Conservation (phyloP, 768 basidiomycete species). For the Tylopilus cervinicoccineus region DNA sequence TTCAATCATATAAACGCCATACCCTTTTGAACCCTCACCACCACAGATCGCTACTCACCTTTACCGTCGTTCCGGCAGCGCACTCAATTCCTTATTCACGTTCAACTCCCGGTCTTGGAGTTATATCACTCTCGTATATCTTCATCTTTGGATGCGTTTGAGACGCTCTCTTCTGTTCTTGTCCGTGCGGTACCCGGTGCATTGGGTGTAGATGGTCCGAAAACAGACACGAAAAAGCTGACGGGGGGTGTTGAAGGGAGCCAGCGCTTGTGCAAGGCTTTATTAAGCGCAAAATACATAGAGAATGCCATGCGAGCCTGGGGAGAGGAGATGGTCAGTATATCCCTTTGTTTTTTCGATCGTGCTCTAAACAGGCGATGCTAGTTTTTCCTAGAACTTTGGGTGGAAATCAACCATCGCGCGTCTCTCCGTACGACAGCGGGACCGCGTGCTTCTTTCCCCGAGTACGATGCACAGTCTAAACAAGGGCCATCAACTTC, state of each 20-base stretch:
- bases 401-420: constrained; percentile 69
- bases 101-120: constrained; percentile 84
- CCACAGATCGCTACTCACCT: constrained; percentile 82
- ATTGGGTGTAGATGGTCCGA: constrained; percentile 48
- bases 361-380: constrained; percentile 2
- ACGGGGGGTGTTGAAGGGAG: constrained; percentile 84
- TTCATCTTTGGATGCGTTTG: constrained; percentile 89
- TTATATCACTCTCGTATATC: constrained; percentile 74
- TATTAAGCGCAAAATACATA: constrained; percentile 76
- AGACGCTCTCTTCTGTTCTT: constrained; percentile 83
- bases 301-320: constrained; percentile 67
- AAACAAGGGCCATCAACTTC: constrained; percentile 32
- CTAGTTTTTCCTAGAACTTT: constrained; percentile 91
- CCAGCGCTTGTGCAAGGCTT: constrained; percentile 79
- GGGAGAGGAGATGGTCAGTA: constrained; percentile 85
- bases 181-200: constrained; percentile 92
- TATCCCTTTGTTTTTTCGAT: background rate
- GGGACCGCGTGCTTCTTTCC: constrained; percentile 46
- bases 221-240: constrained; percentile 53
- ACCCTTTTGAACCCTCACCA: background rate
- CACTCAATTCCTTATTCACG: constrained; percentile 74
- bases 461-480: constrained; percentile 33
- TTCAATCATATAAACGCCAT: background rate
- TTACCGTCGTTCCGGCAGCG: constrained; percentile 76
- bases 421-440: constrained; percentile 54